Conservation (phyloP, 2,329 filamentous ascomycete genomes). For the Myriosclerotinia scirpicola region DNA sequence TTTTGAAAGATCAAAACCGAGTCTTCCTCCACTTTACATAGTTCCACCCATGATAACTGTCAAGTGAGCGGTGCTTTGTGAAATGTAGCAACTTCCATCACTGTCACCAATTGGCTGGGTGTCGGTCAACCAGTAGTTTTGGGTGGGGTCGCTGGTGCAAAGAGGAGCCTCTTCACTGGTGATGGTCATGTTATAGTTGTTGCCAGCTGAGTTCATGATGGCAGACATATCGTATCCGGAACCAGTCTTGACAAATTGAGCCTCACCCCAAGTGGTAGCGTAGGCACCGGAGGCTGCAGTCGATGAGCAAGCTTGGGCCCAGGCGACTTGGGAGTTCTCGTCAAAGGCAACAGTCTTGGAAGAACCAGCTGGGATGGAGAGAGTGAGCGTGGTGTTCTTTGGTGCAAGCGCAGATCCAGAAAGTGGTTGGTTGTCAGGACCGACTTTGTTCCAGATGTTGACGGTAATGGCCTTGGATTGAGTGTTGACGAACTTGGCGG, state of each 20-base stretch:
- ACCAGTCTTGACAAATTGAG: conserved; percentile 33
- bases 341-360: conserved; percentile 36
- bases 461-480: conserved; percentile 31
- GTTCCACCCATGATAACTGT: conserved; percentile 36
- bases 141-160: conserved; percentile 34
- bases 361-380: conserved; percentile 32
- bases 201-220: conserved; percentile 37
- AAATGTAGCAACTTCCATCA: conserved; percentile 39
- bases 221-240: conserved; percentile 39
- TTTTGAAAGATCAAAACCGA: neutral
- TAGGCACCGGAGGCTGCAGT: conserved; percentile 32
- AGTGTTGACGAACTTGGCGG: conserved; percentile 36
- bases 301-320: conserved; percentile 28
- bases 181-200: conserved; percentile 40
- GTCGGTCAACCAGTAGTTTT: conserved; percentile 39
- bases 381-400: conserved; percentile 33
- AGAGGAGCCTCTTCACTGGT: conserved; percentile 30
- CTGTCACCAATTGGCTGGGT: conserved; percentile 34
- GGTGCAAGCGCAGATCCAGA: conserved; percentile 37
- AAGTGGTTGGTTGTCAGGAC: conserved; percentile 22
- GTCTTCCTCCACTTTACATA: conserved; percentile 18
- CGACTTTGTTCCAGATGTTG: conserved; percentile 38
- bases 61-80: conserved; percentile 31
- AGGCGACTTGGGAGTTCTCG: conserved; percentile 36
- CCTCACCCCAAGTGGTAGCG: conserved; percentile 37